Evolutionary conservation across 306 rosid genomes (phyloP), one percentile per base, ranked within the genome.

Genomic region (Argentina anserina): DNA sequence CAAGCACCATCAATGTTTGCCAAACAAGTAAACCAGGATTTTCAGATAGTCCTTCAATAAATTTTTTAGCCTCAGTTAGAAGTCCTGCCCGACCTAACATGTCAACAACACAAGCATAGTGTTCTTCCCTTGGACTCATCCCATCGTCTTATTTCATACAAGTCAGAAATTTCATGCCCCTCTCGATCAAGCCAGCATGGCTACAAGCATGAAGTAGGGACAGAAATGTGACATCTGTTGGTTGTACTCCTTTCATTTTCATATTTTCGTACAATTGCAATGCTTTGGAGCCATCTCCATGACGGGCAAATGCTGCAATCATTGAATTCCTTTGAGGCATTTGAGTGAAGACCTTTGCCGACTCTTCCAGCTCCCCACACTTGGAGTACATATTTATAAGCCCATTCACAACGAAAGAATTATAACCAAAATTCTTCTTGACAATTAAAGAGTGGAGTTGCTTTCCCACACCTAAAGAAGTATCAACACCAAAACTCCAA

Each of bases 1-100:
- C 94, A 89, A 77, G 98, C 98, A 52, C 98, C 98, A 60, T 88
- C 84, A 93, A 79, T 65, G 96, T 89, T 81, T 93, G 97, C 97
- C 98, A 93, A 80, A 93, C 86, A 62, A 76, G 81, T 29, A 85
- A 65, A 45, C 92, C 86, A 4, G 86, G 89, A 69, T 83, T 78
- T 70, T 82, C 84, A 1, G 88, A 84, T 47, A 90, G 77, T 23
- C 79, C 76, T 74, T 79, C 87, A 10, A 93, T 87, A 20, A 89
- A 89, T 0, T 18, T 26, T 83, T 82, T 84, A 56, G 98, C 97
- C 83, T 89, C 94, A 40, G 70, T 25, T 11, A 93, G 92, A 75
- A 86, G 84, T 64, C 94, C 90, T 14, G 96, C 97, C 59, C 98
- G 83, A 21, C 97, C 98, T 80, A 93, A 76, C 94, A 93, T 86